These are phyloP conservation scores for Claviceps spartinae DNA, from an alignment of 2,329 filamentous ascomycete genomes.

Conservation along the genomic window DNA sequence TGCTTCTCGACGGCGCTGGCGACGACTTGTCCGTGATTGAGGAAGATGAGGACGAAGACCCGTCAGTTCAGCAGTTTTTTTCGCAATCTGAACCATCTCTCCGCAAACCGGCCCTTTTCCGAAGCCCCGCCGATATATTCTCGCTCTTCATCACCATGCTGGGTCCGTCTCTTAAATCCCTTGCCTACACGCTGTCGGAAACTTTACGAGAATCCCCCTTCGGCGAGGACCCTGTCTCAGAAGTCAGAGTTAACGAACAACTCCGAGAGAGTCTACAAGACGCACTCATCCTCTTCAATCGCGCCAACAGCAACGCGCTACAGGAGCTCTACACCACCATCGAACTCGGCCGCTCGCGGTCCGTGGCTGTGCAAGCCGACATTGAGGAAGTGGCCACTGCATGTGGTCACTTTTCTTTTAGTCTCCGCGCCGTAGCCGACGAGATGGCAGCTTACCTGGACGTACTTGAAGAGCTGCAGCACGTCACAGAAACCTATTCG, in stretches of 20 bases:
- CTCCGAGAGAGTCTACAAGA: conserved; percentile 69
- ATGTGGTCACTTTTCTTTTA: conserved; percentile 92
- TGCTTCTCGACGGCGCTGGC: conserved; percentile 24
- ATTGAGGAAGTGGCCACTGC: conserved; percentile 97
- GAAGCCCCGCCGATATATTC: conserved; percentile 71
- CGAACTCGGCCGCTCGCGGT: conserved; percentile 53
- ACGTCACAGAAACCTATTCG: conserved; percentile 46
- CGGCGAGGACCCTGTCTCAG: conserved; percentile 48
- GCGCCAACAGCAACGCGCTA: conserved; percentile 62
- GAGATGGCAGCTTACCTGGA: conserved; percentile 75
- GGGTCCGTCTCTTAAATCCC: conserved; percentile 88
- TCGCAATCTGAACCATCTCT: conserved; percentile 18
- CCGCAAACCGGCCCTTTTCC: conserved; percentile 26
- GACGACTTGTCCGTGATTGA: conserved; percentile 48
- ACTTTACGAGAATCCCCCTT: conserved; percentile 83
- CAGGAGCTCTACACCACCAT: conserved; percentile 69
- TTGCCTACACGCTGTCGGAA: conserved; percentile 82
- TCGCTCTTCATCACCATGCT: conserved; percentile 77
- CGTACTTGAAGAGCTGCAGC: conserved; percentile 73
- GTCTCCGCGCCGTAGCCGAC: conserved; percentile 77
- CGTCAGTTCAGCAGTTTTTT: conserved; percentile 10
- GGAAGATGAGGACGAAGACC: conserved; percentile 39
- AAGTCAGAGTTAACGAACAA: conserved; percentile 63
- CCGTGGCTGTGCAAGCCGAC: conserved; percentile 71
- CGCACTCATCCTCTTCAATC: conserved; percentile 67